A percentile compares a stretch with the other conserved stretches of the same genome.
phyloP scores from a whole-genome alignment of 306 rosid species.

The Vigna mungo region DNA sequence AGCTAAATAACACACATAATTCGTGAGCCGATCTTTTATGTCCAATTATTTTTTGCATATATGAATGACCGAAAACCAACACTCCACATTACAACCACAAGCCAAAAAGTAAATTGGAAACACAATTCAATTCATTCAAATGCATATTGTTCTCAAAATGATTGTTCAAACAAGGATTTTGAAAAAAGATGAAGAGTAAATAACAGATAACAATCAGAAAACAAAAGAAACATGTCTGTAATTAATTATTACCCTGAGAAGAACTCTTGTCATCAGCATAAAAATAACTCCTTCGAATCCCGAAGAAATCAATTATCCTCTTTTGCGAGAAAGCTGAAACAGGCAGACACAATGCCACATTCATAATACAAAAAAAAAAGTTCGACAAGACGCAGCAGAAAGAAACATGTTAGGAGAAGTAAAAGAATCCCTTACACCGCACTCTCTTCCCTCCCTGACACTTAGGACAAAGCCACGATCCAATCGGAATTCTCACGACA shows the following conservation, averaged over 20 bases:
- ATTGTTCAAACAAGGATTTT: background rate
- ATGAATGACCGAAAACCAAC: slow-evolving; percentile 14
- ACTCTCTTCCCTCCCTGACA: slow-evolving; percentile 63
- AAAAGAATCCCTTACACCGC: slow-evolving; percentile 59
- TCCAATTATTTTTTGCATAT: background rate
- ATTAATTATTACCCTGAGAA: slow-evolving; percentile 57
- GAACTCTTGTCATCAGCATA: slow-evolving; percentile 37
- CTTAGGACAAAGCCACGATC: slow-evolving; percentile 83
- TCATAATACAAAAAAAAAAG: slow-evolving; percentile 6
- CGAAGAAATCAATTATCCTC: slow-evolving; percentile 74
- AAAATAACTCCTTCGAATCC: slow-evolving; percentile 56
- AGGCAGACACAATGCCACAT: slow-evolving; percentile 44
- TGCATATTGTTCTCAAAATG: background rate
- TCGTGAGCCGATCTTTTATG: background rate
- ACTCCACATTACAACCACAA: slow-evolving; percentile 37
- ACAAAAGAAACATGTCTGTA: slow-evolving; percentile 11
- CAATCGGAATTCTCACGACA: slow-evolving; percentile 79
- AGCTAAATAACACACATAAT: slow-evolving; percentile 5
- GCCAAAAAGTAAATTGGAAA: slow-evolving; percentile 18
- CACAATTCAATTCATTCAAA: background rate
- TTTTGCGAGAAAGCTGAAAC: slow-evolving; percentile 72
- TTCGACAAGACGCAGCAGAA: slow-evolving; percentile 2
- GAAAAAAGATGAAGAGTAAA: background rate
- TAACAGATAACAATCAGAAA: background rate
- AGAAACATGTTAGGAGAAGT: background rate